Evolutionary conservation across 441 rosid species (phyloP), one percentile per base, ranked within the genome.

Genomic region (Flueggea neowawraea): DNA sequence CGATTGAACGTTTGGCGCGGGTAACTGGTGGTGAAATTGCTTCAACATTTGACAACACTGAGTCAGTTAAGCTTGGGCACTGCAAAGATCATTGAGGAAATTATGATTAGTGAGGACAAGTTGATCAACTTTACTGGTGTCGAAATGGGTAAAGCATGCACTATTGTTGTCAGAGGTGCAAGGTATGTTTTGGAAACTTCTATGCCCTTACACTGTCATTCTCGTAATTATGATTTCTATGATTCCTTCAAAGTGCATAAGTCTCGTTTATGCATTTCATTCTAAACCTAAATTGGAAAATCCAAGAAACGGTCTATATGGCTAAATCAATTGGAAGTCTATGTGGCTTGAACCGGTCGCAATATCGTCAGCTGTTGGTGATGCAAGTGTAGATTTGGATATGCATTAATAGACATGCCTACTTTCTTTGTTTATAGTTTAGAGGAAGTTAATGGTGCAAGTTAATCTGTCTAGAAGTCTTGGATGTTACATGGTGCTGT

Each of bases 41-140:
- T 28, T 91, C 99, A 0, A 95, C 99, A n/a, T 95, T 95, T 85
- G 99, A 95, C 69, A 88, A 91, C 77, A 96, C 99, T 3, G 97
- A 95, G 87, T 89, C 99, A 17, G 98, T 91, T 67, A 95, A 85
- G 73, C 97, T 95, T 61, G 99, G 99, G 10, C 95, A 91, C 67
- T 95, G 99, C 83, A 79, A 79, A 89, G 60, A 92, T 91, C 47
- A 95, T 95, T 9, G 97, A 95, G 73, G 99, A 95, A 75, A 89
- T 95, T 65, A 95, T 95, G 99, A 95, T 95, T 74, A 98, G 99
- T 12, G 97, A 95, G 67, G 99, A 95, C 78, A 95, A 85, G 87
- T 70, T 91, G 80, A 95, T 95, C 77, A 94, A 88, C 74, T 95
- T 95, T 75, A 89, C 97, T 56, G 98, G 99, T 56, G 95, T 88